Conservation (phyloP, 192 early-diverging fungal species). For the Endogone sp. region DNA sequence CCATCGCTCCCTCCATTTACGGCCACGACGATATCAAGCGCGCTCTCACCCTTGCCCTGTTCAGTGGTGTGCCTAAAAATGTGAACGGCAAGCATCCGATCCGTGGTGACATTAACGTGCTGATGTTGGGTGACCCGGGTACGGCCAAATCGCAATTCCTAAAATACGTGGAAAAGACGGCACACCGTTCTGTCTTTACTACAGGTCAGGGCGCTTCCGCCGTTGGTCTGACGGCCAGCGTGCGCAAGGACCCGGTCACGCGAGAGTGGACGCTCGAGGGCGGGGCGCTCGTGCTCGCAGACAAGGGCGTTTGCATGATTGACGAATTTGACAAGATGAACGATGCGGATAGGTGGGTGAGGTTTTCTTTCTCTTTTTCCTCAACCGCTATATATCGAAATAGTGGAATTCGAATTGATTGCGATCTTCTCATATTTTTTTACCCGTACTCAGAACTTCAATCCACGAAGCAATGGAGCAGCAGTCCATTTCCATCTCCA, state of each 20-base stretch:
- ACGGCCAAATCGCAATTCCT: conserved; percentile 87
- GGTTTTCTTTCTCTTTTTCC: not conserved
- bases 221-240: conserved; percentile 81
- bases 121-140: conserved; percentile 88
- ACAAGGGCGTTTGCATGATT: conserved; percentile 82
- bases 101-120: conserved; percentile 96
- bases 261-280: conserved; percentile 89
- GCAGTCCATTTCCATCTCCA: conserved; percentile 84
- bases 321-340: conserved; percentile 95
- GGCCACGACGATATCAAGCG: conserved; percentile 98
- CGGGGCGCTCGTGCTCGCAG: conserved; percentile 85
- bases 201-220: conserved; percentile 85
- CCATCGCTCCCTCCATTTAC: conserved; percentile 98
- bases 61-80: conserved; percentile 96
- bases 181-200: conserved; percentile 81
- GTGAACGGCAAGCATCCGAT: conserved; percentile 91
- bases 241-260: conserved; percentile 80
- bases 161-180: conserved; percentile 82
- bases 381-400: too few species aligned
- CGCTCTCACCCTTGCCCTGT: conserved; percentile 88
- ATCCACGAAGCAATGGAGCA: conserved; percentile 97
- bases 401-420: not conserved
- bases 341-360: conserved; percentile 62
- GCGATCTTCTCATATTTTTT: not conserved
- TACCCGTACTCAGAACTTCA: conserved; percentile 53